Evolutionary conservation across 768 basidiomycete species (phyloP).

Genomic region (Megacollybia marginata): DNA sequence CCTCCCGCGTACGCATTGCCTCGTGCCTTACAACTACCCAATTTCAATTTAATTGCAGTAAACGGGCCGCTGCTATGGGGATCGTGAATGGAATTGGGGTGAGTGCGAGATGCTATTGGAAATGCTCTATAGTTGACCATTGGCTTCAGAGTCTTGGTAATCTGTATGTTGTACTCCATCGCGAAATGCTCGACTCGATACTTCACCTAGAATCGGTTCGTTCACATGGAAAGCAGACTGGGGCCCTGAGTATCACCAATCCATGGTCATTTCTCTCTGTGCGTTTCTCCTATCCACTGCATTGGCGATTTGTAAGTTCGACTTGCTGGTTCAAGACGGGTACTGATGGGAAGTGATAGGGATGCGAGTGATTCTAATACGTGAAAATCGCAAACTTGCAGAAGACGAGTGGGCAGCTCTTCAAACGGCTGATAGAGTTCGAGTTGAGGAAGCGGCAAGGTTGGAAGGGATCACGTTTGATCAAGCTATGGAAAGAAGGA

Average conservation of each 20-base stretch:
- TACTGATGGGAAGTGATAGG: conserved; percentile 16
- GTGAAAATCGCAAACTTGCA: conserved; percentile 44
- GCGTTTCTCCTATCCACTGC: conserved; percentile 20
- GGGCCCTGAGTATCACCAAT: conserved; percentile 36
- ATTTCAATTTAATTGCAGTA: conserved; percentile 5
- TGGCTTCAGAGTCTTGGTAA: conserved; percentile 25
- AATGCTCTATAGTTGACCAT: no score
- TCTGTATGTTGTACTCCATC: conserved; percentile 18
- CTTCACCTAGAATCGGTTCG: conserved; percentile 25
- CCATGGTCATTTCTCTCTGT: conserved; percentile 32
- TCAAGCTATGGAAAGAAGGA: conserved; percentile 48
- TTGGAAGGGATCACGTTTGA: conserved; percentile 55
- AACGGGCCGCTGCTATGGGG: conserved; percentile 33
- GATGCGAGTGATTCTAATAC: conserved; percentile 38
- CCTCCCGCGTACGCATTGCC: conserved; percentile 28
- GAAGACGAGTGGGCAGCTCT: conserved; percentile 36
- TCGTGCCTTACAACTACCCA: conserved; percentile 1
- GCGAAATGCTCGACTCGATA: not conserved
- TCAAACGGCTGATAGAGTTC: conserved; percentile 35
- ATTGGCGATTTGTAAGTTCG: conserved; percentile 18
- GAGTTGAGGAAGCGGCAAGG: conserved; percentile 51
- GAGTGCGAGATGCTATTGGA: no score
- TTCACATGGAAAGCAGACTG: conserved; percentile 31
- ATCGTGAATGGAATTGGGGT: conserved; percentile 36
- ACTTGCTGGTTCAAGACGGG: not conserved